Percentiles rank a stretch among this genome's conserved stretches.
phyloP scores from a whole-genome alignment of 345 rosid genomes.

The Cardiospermum halicacabum region DNA sequence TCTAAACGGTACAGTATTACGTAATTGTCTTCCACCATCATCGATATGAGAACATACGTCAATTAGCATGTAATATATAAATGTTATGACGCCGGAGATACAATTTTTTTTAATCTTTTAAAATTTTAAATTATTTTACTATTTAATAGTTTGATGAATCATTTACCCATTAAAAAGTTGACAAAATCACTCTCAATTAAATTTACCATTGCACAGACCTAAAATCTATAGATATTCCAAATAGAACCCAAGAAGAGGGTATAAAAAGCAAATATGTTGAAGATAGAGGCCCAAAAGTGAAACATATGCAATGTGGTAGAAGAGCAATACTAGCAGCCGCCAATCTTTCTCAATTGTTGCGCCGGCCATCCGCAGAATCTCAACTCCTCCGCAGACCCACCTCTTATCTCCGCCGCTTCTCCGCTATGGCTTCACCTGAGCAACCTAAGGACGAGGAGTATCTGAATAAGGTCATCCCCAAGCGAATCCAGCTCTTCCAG shows the following conservation, averaged over 20 bases:
- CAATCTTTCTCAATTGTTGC: constrained; percentile 23
- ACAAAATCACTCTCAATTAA: too few species aligned
- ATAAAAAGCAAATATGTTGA: constrained; percentile 6
- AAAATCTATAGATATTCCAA: not conserved
- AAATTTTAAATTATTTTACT: too few species aligned
- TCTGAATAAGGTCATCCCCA: constrained; percentile 51
- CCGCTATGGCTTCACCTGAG: constrained; percentile 43
- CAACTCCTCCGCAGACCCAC: constrained; percentile 17
- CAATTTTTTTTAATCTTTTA: too few species aligned
- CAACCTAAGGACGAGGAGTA: constrained; percentile 56
- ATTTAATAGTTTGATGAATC: too few species aligned
- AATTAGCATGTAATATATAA: too few species aligned
- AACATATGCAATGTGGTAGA: constrained; percentile 18
- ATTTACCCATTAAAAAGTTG: too few species aligned
- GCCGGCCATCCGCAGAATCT: constrained; percentile 25
- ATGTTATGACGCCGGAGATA: too few species aligned
- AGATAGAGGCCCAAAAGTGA: not conserved
- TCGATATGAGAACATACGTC: too few species aligned
- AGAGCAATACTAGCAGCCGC: constrained; percentile 33
- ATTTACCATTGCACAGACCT: constrained; percentile 6
- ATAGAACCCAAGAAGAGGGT: not conserved
- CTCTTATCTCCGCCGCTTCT: constrained; percentile 22
- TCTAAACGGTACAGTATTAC: too few species aligned
- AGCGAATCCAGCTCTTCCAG: constrained; percentile 68
- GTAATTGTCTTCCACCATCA: too few species aligned